Conservation (phyloP, 805 yeast species). For the Yarrowia sp. region DNA sequence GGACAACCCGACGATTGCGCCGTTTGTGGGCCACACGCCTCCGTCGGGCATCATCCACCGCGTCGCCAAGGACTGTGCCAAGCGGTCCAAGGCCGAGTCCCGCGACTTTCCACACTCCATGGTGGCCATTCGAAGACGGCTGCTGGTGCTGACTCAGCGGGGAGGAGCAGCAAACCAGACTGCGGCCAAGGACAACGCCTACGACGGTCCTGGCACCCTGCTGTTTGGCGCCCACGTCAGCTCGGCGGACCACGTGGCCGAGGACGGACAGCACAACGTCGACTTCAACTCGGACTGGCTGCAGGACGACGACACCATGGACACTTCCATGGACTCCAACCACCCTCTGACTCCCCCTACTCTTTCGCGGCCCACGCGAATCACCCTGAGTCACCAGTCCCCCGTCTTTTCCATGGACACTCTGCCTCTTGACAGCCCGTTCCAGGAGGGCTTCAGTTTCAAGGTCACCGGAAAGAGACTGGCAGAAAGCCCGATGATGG, state of each 20-base stretch:
- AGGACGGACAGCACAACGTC: neutral
- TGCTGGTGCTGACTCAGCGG: slow-evolving; percentile 30
- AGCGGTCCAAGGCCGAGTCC: slow-evolving; percentile 34
- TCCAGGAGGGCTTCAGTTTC: slow-evolving; percentile 4
- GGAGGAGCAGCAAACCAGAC: neutral
- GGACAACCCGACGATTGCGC: slow-evolving; percentile 60
- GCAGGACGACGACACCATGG: slow-evolving; percentile 17
- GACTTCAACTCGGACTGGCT: slow-evolving; percentile 21
- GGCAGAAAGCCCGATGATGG: slow-evolving; percentile 9
- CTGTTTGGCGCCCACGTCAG: neutral
- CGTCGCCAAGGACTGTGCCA: slow-evolving; percentile 55
- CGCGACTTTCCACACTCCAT: slow-evolving; percentile 36
- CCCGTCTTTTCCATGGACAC: slow-evolving; percentile 19
- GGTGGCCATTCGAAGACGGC: slow-evolving; percentile 36
- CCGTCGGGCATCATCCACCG: slow-evolving; percentile 63
- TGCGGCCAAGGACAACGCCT: neutral
- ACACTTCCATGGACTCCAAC: neutral
- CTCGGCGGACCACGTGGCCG: neutral
- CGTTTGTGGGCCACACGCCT: slow-evolving; percentile 61
- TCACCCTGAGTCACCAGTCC: neutral
- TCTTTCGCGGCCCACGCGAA: neutral
- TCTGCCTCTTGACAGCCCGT: slow-evolving; percentile 6
- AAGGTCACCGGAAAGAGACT: neutral
- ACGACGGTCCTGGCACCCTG: neutral
- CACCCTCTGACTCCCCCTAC: slow-evolving; percentile 4